Conservation (phyloP, 2,329 filamentous ascomycete species). For the Erysiphe pulchra region DNA sequence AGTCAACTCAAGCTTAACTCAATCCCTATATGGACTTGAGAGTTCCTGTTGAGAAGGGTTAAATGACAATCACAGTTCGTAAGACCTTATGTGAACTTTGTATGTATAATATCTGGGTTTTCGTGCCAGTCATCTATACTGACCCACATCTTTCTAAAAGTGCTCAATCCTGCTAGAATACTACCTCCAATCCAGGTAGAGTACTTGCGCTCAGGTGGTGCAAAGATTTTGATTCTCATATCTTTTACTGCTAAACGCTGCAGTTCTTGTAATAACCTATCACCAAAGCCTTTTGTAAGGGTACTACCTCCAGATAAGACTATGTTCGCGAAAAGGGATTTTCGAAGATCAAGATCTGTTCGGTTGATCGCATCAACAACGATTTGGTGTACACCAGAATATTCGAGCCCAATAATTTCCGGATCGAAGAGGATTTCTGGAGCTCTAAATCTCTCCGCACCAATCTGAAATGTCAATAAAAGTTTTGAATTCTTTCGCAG, state of each 20-base stretch:
- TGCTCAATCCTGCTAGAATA: constrained; percentile 87
- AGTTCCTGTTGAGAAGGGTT: too few relatives aligned
- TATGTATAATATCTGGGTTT: constrained; percentile 96
- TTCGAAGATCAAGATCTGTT: constrained; percentile 86
- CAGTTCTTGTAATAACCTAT: constrained; percentile 73
- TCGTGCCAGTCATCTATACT: constrained; percentile 99
- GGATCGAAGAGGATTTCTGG: constrained; percentile 96
- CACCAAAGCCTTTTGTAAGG: constrained; percentile 87
- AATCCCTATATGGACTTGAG: too few relatives aligned
- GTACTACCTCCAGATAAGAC: constrained; percentile 91
- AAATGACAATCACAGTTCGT: not conserved
- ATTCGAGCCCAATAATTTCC: constrained; percentile 89
- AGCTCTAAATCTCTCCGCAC: constrained; percentile 79
- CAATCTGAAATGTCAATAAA: constrained; percentile 30
- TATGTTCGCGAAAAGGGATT: constrained; percentile 85
- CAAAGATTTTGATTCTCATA: constrained; percentile 98
- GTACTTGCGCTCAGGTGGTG: constrained; percentile 90
- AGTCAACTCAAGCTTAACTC: too few relatives aligned
- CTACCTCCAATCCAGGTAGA: constrained; percentile 98
- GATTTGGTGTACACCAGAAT: constrained; percentile 91
- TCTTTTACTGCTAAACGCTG: constrained; percentile 90
- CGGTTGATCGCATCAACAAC: constrained; percentile 88
- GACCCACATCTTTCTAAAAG: constrained; percentile 99
- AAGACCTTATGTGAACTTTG: constrained; percentile 63
- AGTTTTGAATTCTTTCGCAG: not conserved